These are phyloP conservation scores for Ustilago vetiveriae DNA, from an alignment of 1,284 basidiomycete genomes.

Conservation along the genomic window DNA sequence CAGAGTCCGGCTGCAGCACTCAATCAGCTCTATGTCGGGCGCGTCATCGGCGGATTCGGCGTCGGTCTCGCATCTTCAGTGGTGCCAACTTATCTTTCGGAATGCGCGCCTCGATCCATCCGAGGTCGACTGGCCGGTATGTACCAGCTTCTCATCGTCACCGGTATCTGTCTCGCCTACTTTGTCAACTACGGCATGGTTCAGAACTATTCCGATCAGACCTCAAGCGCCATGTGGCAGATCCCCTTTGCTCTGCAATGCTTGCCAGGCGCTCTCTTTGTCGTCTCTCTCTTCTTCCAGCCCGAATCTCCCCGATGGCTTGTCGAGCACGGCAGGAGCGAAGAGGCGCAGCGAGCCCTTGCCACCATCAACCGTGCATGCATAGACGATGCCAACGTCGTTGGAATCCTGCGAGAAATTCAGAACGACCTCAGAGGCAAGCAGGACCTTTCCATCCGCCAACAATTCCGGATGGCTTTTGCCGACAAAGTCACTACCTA, in stretches of 20 bases:
- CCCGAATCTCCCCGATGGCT: conserved; percentile 65
- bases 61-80: conserved; percentile 48
- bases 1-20: conserved; percentile 44
- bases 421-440: conserved; percentile 56
- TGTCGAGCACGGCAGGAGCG: conserved; percentile 44
- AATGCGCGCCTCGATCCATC: conserved; percentile 63
- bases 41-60: conserved; percentile 48
- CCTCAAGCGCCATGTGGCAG: conserved; percentile 54
- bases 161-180: conserved; percentile 54
- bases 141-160: conserved; percentile 68
- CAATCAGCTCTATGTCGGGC: conserved; percentile 59
- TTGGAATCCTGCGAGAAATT: conserved; percentile 38
- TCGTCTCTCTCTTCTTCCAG: conserved; percentile 51
- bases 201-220: conserved; percentile 30
- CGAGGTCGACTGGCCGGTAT: conserved; percentile 67
- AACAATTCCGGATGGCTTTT: conserved; percentile 69
- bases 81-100: conserved; percentile 63
- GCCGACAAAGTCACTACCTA: conserved; percentile 67
- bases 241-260: conserved; percentile 60
- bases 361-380: conserved; percentile 23
- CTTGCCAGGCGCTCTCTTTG: conserved; percentile 58
- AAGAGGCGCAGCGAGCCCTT: conserved; percentile 24
- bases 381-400: conserved; percentile 21
- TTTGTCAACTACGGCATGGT: conserved; percentile 48
- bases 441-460: conserved; percentile 38